A percentile compares a stretch with the other conserved stretches of the same genome.
Conservation (phyloP, 805 yeast genomes). For the Hanseniaspora osmophila region DNA sequence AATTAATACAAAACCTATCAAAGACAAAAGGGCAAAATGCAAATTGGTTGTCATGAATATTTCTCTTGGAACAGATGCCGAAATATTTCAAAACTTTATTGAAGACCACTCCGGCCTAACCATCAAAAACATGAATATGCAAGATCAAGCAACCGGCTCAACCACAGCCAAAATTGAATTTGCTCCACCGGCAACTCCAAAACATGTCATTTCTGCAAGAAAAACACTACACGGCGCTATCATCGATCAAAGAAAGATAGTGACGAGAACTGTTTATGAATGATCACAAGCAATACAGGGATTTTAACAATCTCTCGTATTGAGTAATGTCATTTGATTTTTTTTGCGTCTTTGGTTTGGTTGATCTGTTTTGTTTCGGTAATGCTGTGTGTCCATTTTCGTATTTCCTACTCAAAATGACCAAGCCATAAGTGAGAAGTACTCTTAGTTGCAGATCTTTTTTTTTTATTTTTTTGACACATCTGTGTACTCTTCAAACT, state of each 20-base stretch:
- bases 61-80: constrained; percentile 17
- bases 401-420: too few species aligned
- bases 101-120: constrained; percentile 12
- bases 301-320: too few species aligned
- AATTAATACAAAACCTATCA: constrained; percentile 1
- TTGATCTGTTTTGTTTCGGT: background rate
- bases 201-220: constrained; percentile 20
- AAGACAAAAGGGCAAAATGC: constrained; percentile 6
- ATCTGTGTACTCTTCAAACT: background rate
- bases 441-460: too few species aligned
- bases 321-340: too few species aligned
- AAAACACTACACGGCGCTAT: constrained; percentile 26
- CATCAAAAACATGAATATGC: constrained; percentile 16
- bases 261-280: too few species aligned
- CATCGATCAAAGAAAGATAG: constrained; percentile 32
- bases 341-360: background rate
- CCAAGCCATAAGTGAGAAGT: too few species aligned
- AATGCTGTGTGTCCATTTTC: too few species aligned
- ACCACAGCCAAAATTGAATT: constrained; percentile 26
- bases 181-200: constrained; percentile 11
- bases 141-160: constrained; percentile 27
- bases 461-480: too few species aligned
- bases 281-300: too few species aligned
- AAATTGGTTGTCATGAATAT: constrained; percentile 14
- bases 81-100: constrained; percentile 12